phyloP scores from a whole-genome alignment of 345 rosid species.

The Brassica rapa region DNA sequence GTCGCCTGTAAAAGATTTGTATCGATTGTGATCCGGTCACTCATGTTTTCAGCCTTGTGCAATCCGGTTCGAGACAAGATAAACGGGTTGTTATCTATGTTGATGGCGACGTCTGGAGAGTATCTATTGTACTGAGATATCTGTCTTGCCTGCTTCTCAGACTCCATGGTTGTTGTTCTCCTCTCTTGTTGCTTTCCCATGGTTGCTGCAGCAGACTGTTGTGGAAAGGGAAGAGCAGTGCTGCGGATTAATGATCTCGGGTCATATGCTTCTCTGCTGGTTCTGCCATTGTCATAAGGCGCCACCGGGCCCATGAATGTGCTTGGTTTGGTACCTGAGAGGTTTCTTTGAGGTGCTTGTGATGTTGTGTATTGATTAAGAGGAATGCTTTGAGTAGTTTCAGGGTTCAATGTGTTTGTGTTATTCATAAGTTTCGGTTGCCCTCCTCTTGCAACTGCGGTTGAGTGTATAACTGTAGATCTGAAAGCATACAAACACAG shows the following conservation, averaged over 20 bases:
- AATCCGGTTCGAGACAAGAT: constrained; percentile 68
- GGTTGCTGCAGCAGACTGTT: constrained; percentile 50
- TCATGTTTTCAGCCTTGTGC: constrained; percentile 54
- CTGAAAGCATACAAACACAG: constrained; percentile 46
- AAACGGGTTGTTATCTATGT: constrained; percentile 77
- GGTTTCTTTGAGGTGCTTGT: constrained; percentile 65
- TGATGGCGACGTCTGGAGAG: constrained; percentile 71
- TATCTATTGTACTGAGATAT: constrained; percentile 60
- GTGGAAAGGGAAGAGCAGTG: constrained; percentile 43
- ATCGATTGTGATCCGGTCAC: constrained; percentile 56
- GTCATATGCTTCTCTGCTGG: constrained; percentile 59
- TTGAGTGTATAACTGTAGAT: constrained; percentile 81
- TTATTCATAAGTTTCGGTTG: constrained; percentile 44
- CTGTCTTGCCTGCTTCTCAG: constrained; percentile 64
- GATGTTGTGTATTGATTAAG: constrained; percentile 46
- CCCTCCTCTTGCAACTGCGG: constrained; percentile 48
- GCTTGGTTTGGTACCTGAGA: constrained; percentile 74
- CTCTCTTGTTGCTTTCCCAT: constrained; percentile 63
- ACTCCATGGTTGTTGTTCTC: constrained; percentile 44
- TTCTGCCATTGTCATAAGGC: constrained; percentile 57
- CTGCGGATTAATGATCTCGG: constrained; percentile 66
- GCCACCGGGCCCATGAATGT: constrained; percentile 61
- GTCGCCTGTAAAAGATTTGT: constrained; percentile 65
- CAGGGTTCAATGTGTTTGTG: constrained; percentile 46
- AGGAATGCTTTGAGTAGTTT: constrained; percentile 51